phyloP scores from a whole-genome alignment of 192 early-diverging fungal species.

The Coemansia sp. region DNA sequence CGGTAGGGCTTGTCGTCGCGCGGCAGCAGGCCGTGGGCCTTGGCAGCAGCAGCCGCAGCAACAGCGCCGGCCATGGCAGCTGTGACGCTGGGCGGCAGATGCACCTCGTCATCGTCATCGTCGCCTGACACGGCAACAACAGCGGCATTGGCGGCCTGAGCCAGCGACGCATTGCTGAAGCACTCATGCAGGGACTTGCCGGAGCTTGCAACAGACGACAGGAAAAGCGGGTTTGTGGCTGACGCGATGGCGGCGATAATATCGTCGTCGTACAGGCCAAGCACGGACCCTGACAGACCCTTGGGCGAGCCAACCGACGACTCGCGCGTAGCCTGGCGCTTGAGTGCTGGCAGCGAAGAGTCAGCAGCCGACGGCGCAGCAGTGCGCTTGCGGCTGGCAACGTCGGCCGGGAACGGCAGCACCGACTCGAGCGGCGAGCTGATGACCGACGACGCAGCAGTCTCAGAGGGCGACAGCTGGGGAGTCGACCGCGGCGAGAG shows the following conservation, averaged over 20 bases:
- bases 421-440: conserved; percentile 47
- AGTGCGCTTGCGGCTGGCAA: conserved; percentile 48
- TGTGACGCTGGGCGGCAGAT: conserved; percentile 56
- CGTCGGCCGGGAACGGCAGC: conserved; percentile 31
- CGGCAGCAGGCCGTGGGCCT: conserved; percentile 46
- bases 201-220: conserved; percentile 35
- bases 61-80: conserved; percentile 55
- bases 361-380: conserved; percentile 16
- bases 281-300: conserved; percentile 25
- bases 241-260: conserved; percentile 55
- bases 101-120: conserved; percentile 46
- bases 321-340: conserved; percentile 38
- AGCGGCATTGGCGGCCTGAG: conserved; percentile 39
- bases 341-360: conserved; percentile 20
- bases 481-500: conserved; percentile 28
- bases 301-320: conserved; percentile 11
- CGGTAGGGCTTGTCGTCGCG: conserved; percentile 84
- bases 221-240: conserved; percentile 52
- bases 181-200: conserved; percentile 5
- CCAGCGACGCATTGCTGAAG: conserved; percentile 24
- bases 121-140: conserved; percentile 35
- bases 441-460: conserved; percentile 44
- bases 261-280: conserved; percentile 55
- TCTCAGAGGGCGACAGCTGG: conserved; percentile 37
- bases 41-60: conserved; percentile 43